Base-by-base conservation (phyloP, 805 yeast species). In the Teunomyces pallodes region DNA sequence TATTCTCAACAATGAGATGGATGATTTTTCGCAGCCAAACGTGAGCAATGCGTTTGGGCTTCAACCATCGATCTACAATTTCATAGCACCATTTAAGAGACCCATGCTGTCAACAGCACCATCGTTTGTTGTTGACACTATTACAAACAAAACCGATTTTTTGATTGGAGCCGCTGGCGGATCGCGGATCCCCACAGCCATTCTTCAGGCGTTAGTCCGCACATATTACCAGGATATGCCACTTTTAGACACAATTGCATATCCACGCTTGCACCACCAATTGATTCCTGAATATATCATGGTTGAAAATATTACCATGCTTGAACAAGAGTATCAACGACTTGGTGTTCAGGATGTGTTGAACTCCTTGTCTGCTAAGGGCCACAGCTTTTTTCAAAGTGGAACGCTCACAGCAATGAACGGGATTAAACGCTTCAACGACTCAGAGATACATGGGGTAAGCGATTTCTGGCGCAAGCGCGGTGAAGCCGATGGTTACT, bases 151-250 rank as follows among this genome's bases (percentile, higher is more conserved):
- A 7, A 82, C 86, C 0, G 90, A 85, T 54, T 61, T 87, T 24
- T 80, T 86, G 4, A 77, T 92, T 49, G 98, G 97, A 0, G 94
- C 96, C 0, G 95, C 97, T 1, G 99, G 99, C 8, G 98, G 98
- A 0, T 85, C 94, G 5, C 73, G 94, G 47, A 92, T 92, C 44
- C 75, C 87, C 10, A 88, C 96, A 0, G 81, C 95, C 1, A 82
- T 92, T 3, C 77, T 92, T 47, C 94, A 90, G 62, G 90, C 92
- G 0, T 77, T 92, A 13, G 75, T 87, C 1, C 70, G 97, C 46
- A 69, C 73, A 2, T 82, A 84, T 52, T 81, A 80, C 61, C 80
- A 82, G 58, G 66, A 76, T 1, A 61, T 81, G 69, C 75, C 83
- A 1, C 61, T 90, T 3, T 68, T 89, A 17, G 84, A 87, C 46